Percentiles rank a stretch among this genome's conserved stretches.
Conservation (phyloP, 2,329 filamentous ascomycete species). For the Aspergillus novoparasiticus region DNA sequence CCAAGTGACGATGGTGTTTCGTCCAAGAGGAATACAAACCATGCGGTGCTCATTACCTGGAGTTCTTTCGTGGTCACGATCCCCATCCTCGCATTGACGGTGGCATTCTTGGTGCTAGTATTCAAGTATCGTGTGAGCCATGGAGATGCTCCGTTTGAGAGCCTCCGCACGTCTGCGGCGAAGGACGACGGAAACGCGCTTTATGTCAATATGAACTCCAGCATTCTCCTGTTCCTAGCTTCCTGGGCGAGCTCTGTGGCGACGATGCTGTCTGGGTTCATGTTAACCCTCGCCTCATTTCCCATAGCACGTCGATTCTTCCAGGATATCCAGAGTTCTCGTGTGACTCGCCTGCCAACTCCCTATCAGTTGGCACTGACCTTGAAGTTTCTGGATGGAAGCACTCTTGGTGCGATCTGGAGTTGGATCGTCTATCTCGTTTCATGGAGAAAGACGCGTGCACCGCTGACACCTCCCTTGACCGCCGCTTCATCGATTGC, state of each 20-base stretch:
- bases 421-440: conserved; percentile 18
- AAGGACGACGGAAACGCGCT: background rate
- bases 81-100: conserved; percentile 10
- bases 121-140: conserved; percentile 10
- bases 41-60: background rate
- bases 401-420: conserved; percentile 17
- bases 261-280: conserved; percentile 23
- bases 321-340: conserved; percentile 6
- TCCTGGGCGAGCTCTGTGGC: conserved; percentile 23
- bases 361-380: conserved; percentile 22
- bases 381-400: conserved; percentile 19
- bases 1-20: background rate
- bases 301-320: conserved; percentile 20
- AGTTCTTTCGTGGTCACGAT: conserved; percentile 12
- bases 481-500: conserved; percentile 4
- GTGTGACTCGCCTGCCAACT: conserved; percentile 16
- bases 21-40: background rate
- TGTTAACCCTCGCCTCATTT: conserved; percentile 28
- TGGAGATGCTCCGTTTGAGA: background rate
- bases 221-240: conserved; percentile 10
- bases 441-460: conserved; percentile 15
- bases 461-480: conserved; percentile 12
- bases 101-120: conserved; percentile 10
- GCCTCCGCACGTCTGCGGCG: background rate
- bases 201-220: conserved; percentile 14